Base-by-base conservation (phyloP, 345 rosid genomes). In the Lepidium aucheri region DNA sequence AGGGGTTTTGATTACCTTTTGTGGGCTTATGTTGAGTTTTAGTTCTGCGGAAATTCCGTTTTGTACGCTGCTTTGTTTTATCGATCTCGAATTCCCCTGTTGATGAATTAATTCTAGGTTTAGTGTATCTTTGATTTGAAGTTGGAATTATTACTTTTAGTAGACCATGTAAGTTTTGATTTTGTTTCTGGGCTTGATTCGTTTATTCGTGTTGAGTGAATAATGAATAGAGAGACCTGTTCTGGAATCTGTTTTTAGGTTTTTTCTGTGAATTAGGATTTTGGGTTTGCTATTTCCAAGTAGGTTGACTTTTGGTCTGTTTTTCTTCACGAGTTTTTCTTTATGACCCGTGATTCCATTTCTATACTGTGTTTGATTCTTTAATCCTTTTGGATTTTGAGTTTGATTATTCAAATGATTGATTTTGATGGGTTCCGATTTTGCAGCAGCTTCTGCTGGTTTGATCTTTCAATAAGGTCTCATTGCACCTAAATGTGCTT, bases 371-470 rank as follows among this genome's bases (percentile, higher is more conserved):
- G 13, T 70, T 28, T 24, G 40, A 24, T 53, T 40, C n/a, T 7
- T 14, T 32, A 49, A 3, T 28, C 0, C 4, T 34, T 7, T 42
- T 39, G n/a, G 24, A 20, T 13, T 38, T 47, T 13, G 40, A 12
- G 2, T 28, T 58, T 72, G 24, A 34, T 14, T 56, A 14, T 26
- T 39, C 18, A 9, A 49, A n/a, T 46, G 36, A 2, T 7, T 65
- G 33, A 59, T 59, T 17, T 35, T 51, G 72, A 15, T 59, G 33
- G 22, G 7, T 34, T 73, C 51, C 51, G 72, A 63, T 73, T 62
- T 34, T 67, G 45, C 68, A 73, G 76, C 54, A 50, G 34, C 51
- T 51, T 51, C 41, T 60, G 52, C 42, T 66, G 77, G 51, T 51
- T 74, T 45, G 40, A 34, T 74, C 34, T 16, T 46, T 63, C 4